Evolutionary conservation across 1,139 yeast species (phyloP).

Genomic region (Nematodospora anomalae): DNA sequence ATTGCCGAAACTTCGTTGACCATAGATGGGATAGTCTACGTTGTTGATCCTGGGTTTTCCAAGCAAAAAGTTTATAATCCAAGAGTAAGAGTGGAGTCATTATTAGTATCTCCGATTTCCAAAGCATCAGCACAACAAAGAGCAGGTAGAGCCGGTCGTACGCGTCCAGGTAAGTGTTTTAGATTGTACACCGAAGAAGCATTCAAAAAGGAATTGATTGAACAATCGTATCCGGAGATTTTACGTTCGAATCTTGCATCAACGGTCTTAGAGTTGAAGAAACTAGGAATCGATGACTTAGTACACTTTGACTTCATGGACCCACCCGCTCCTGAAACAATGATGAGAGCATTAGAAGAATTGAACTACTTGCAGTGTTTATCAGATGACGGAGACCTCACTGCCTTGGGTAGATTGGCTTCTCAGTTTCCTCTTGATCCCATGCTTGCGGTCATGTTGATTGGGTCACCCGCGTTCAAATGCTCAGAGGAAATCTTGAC

Average conservation of each 20-base stretch:
- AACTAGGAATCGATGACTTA: conserved; percentile 90
- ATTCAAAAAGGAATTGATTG: conserved; percentile 87
- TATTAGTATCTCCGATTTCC: conserved; percentile 92
- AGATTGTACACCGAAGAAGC: conserved; percentile 96
- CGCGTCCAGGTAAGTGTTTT: conserved; percentile 97
- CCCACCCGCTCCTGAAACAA: conserved; percentile 99
- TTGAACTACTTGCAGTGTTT: conserved; percentile 86
- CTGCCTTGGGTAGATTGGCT: conserved; percentile 84
- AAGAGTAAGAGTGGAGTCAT: conserved; percentile 90
- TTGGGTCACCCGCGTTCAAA: conserved; percentile 78
- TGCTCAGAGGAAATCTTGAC: conserved; percentile 90
- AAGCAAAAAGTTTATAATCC: conserved; percentile 98
- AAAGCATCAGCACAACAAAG: conserved; percentile 98
- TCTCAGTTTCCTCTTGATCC: conserved; percentile 97
- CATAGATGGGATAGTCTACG: conserved; percentile 95
- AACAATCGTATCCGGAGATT: conserved; percentile 95
- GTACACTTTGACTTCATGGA: conserved; percentile 99
- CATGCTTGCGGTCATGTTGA: conserved; percentile 88
- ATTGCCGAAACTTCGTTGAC: conserved; percentile 98
- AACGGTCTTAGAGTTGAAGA: conserved; percentile 89
- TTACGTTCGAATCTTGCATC: conserved; percentile 86
- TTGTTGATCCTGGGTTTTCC: conserved; percentile 96
- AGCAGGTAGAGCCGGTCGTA: conserved; percentile 99
- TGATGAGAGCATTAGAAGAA: conserved; percentile 98
- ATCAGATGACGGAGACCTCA: conserved; percentile 88